phyloP scores from a whole-genome alignment of 495 filamentous ascomycete genomes.

The Penicillium roqueforti region DNA sequence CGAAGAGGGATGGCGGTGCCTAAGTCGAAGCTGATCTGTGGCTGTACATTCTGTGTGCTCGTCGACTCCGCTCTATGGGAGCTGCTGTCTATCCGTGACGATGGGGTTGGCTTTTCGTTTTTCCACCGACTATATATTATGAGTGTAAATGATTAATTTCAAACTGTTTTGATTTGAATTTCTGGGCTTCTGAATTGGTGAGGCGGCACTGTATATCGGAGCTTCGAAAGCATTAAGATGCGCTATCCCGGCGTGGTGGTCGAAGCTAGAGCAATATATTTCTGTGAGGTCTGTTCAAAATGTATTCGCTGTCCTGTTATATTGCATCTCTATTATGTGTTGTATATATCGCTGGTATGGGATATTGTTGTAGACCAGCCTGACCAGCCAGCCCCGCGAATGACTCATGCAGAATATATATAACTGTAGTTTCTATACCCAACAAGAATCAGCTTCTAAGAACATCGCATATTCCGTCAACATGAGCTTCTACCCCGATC shows the following conservation, averaged over 20 bases:
- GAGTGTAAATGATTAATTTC: background rate
- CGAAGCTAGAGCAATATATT: background rate
- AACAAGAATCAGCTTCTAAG: background rate
- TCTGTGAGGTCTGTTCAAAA: background rate
- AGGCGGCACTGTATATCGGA: background rate
- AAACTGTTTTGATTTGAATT: background rate
- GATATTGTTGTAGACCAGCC: no score
- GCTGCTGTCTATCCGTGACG: background rate
- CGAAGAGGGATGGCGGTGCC: constrained; percentile 70
- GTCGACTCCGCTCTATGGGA: background rate
- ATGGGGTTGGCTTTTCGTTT: background rate
- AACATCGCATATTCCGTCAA: background rate
- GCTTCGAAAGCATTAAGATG: background rate
- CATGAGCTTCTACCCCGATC: constrained; percentile 13
- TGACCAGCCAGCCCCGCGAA: no score
- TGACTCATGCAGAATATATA: no score
- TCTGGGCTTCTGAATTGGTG: background rate
- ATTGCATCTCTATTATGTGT: background rate
- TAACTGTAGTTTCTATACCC: background rate
- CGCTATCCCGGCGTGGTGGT: background rate
- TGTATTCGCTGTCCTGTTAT: background rate
- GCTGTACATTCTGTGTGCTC: background rate
- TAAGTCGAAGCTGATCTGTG: constrained; percentile 19
- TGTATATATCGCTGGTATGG: background rate
- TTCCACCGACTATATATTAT: background rate